Conservation (phyloP, 208 protist species). For the Leptomonas pyrrhocoris region DNA sequence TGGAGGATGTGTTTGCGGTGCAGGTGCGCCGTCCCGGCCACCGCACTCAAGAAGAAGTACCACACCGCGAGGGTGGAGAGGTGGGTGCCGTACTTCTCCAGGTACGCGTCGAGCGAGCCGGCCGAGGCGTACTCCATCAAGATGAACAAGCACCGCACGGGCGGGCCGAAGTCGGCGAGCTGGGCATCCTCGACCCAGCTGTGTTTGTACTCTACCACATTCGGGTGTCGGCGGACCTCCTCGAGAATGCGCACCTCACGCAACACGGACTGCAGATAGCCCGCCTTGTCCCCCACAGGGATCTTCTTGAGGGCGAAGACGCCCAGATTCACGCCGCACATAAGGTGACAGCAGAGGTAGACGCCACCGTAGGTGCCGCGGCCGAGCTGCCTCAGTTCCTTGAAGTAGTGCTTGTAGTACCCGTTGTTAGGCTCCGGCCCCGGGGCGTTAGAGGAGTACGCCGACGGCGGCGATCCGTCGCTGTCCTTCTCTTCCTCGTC, state of each 20-base stretch:
- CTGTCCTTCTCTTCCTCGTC: conserved; percentile 1
- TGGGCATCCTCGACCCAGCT: conserved; percentile 88
- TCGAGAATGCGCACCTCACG: conserved; percentile 86
- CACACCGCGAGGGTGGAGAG: conserved; percentile 85
- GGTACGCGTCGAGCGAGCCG: conserved; percentile 83
- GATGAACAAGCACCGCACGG: conserved; percentile 88
- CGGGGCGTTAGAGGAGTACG: conserved; percentile 21
- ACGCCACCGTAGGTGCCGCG: conserved; percentile 87
- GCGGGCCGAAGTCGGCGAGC: conserved; percentile 89
- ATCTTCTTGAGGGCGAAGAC: conserved; percentile 93
- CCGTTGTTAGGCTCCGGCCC: conserved; percentile 34
- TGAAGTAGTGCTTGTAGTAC: conserved; percentile 88
- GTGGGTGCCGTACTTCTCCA: conserved; percentile 67
- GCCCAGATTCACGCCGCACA: conserved; percentile 80
- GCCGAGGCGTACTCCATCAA: conserved; percentile 91
- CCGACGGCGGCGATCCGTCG: conserved; percentile 17
- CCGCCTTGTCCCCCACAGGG: conserved; percentile 79
- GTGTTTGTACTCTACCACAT: conserved; percentile 92
- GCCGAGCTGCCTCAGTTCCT: conserved; percentile 81
- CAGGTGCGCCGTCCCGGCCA: conserved; percentile 78
- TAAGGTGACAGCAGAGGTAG: conserved; percentile 85
- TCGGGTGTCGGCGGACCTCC: conserved; percentile 83
- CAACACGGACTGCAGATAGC: conserved; percentile 84
- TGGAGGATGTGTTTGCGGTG: conserved; percentile 88
- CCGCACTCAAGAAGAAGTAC: conserved; percentile 89